Base-by-base conservation (phyloP, 495 filamentous ascomycete species). In the Chaetomium tenue region DNA sequence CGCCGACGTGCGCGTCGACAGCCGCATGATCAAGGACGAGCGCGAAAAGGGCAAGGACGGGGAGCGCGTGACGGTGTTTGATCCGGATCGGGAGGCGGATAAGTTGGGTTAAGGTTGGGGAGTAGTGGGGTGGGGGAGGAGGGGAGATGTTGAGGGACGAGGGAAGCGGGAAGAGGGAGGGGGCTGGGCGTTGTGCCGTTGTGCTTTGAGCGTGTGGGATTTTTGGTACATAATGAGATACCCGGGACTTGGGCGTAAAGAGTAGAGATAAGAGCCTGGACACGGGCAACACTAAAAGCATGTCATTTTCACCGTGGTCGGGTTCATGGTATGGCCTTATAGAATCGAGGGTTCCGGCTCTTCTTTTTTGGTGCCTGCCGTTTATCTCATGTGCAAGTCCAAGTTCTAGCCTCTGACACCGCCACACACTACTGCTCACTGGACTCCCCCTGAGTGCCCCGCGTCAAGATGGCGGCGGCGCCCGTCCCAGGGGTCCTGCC, bases 21-120 rank as follows among this genome's bases (percentile, higher is more conserved):
- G 84, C 57, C 83, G 89, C 79, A 97, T 98, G 93, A 78, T 98
- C 62, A 95, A 91, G 78, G 94, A 98, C 74, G 93, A 98, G 22
- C 83, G 94, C 15, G 83, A 94, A 47, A 86, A 87, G 56, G 64
- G 77, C 84, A 68, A 68, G 52, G 22, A 37, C 1, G 63, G 50
- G 54, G 56, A 57, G 61, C 72, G 84, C 71, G 75, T 82, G 42
- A 85, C 88, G 3, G 88, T 94, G 30, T 92, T 94, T 72, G 86
- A 89, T 64, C 82, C 91, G 53, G 84, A 87, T 68, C 81, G 85
- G 70, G 84, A 87, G 6, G 85, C 87, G 4, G 87, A 95, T 67
- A 87, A 89, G 70, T 73, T 96, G 68, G 91, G 91, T 50, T 96
- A 81, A 80, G 16, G 62, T 25, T 12, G 12, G 20, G 20, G 55